Base-by-base conservation (phyloP, 2,329 filamentous ascomycete species). In the Neophaeococcomyces aloes region DNA sequence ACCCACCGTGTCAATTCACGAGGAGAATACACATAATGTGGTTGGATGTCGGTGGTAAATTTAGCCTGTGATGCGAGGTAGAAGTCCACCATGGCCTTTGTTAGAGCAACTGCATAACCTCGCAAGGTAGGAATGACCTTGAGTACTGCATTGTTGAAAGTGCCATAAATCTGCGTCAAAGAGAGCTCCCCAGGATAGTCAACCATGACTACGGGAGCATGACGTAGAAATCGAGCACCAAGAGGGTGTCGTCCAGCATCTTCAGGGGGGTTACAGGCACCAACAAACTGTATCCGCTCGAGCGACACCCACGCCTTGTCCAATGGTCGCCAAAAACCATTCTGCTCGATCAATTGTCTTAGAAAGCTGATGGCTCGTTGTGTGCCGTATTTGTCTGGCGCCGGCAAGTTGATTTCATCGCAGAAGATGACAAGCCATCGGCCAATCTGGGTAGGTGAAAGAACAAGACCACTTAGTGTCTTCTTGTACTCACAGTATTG, bases 401-500 rank as follows among this genome's bases (percentile, higher is more conserved):
- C 89, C 5, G 91, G 91, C 71, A 99, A 74, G 65, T 99, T 99
- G 68, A 99, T 98, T 63, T 99, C 91, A 61, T 99, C 91, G 57
- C 91, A 99, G 74, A 99, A 99, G 50, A 99, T 79, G 35, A 99
- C 89, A 29, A 99, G 75, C 91, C 91, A 99, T 54, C 89, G 82
- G 17, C 91, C 91, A 56, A 98, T 94, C 61, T 98, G 93, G 5
- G 83, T 94, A 0, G 91, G 91, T 18, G 89, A 94, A 52, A 99
- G 82, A 57, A 95, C 83, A 15, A 96, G 87, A 32, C 91, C 91
- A 59, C 91, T 96, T 37, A 96, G 70, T 0, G 91, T 96, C 75
- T 98, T 98, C 71, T 89, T 93, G 69, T 99, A 98, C 65, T 98
- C 91, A 66, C 91, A 99, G 65, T 98, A 95, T 62, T 98, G 93